Percentiles rank a stretch among this genome's conserved stretches.
phyloP scores from a whole-genome alignment of 768 basidiomycete genomes.

The Tricholoma matsutake region DNA sequence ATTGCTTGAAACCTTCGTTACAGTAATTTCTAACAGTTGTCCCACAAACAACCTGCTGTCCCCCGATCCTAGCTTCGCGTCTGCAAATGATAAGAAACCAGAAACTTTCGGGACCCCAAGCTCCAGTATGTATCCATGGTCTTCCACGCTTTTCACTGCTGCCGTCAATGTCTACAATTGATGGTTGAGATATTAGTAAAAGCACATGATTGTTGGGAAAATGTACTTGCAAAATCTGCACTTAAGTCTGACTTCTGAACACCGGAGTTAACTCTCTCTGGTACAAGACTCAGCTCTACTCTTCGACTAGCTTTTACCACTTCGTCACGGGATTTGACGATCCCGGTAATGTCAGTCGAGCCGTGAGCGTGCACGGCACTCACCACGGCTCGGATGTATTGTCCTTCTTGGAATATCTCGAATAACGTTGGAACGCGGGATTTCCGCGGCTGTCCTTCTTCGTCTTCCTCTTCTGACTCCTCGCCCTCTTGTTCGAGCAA shows the following conservation, averaged over 20 bases:
- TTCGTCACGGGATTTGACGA: slow-evolving; percentile 67
- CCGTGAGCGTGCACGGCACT: slow-evolving; percentile 67
- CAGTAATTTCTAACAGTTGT: slow-evolving; percentile 61
- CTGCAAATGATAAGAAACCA: slow-evolving; percentile 83
- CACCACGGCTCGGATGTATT: slow-evolving; percentile 82
- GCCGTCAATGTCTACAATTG: slow-evolving; percentile 63
- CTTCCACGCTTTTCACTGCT: slow-evolving; percentile 82
- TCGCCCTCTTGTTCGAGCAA: slow-evolving; percentile 58
- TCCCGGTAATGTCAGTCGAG: slow-evolving; percentile 50
- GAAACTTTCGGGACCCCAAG: slow-evolving; percentile 76
- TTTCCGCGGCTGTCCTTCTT: slow-evolving; percentile 35
- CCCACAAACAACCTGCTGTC: slow-evolving; percentile 52
- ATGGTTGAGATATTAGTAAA: slow-evolving; percentile 7
- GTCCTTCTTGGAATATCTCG: slow-evolving; percentile 78
- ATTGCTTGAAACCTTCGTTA: slow-evolving; percentile 68
- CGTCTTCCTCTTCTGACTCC: slow-evolving; percentile 45
- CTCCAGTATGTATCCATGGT: slow-evolving; percentile 91
- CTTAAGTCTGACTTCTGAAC: slow-evolving; percentile 76
- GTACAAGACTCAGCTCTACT: slow-evolving; percentile 82
- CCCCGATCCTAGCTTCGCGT: slow-evolving; percentile 41
- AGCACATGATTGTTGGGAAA: slow-evolving; percentile 3
- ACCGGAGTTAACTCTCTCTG: slow-evolving; percentile 80
- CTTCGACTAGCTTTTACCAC: slow-evolving; percentile 64
- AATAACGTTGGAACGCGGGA: slow-evolving; percentile 61
- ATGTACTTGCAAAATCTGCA: slow-evolving; percentile 63